Conservation (phyloP, 371 early-diverging fungal genomes). For the Syncephalastrum monosporum region DNA sequence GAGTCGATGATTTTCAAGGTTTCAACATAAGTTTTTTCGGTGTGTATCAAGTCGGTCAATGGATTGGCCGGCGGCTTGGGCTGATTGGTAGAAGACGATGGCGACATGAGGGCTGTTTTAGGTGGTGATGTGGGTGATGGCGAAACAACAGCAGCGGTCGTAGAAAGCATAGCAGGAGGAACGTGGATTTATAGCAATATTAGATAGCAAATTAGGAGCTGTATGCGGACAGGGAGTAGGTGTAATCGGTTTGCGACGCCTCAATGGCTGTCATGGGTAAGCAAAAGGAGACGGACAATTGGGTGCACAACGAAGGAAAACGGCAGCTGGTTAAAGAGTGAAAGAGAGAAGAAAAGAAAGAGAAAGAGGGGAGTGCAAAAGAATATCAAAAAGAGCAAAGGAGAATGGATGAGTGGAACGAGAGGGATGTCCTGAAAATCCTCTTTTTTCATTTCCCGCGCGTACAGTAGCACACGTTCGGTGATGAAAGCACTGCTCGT, state of each 20-base stretch:
- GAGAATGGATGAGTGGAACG: background rate
- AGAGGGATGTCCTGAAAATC: too few species aligned
- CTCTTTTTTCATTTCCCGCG: too few species aligned
- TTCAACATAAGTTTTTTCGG: slow-evolving; percentile 46
- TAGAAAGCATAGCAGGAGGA: slow-evolving; percentile 2
- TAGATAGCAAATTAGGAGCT: background rate
- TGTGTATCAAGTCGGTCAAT: slow-evolving; percentile 46
- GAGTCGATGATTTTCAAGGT: slow-evolving; percentile 46
- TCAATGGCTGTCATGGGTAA: slow-evolving; percentile 16
- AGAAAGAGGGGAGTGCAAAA: slow-evolving; percentile 8
- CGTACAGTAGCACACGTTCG: too few species aligned
- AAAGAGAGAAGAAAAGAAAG: slow-evolving; percentile 6
- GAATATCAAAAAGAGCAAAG: slow-evolving; percentile 2
- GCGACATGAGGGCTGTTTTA: too few species aligned
- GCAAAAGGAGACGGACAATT: slow-evolving; percentile 21
- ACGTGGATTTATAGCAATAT: background rate
- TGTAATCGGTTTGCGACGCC: slow-evolving; percentile 3
- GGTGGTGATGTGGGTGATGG: background rate
- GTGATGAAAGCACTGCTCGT: too few species aligned
- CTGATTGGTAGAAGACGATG: too few species aligned
- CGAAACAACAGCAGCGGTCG: background rate
- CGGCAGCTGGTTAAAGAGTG: slow-evolving; percentile 9
- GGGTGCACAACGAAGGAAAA: slow-evolving; percentile 19
- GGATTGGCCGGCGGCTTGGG: slow-evolving; percentile 21
- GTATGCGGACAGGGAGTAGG: slow-evolving; percentile 1